A percentile compares a stretch with the other conserved stretches of the same genome.
phyloP scores from a whole-genome alignment of 805 yeast genomes.

The Wickerhamiella occidentalis region DNA sequence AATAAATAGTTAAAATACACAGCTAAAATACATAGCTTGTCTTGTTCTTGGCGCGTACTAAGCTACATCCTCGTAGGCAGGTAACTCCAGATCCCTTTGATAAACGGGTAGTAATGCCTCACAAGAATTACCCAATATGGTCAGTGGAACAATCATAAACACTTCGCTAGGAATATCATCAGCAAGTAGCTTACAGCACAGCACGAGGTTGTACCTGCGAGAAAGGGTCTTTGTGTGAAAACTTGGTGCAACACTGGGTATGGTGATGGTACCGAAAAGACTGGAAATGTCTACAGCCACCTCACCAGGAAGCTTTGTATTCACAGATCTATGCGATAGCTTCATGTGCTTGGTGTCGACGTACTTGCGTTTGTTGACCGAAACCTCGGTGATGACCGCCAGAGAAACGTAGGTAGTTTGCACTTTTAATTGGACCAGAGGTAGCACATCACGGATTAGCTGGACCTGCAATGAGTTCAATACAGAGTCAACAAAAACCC shows the following conservation, averaged over 20 bases:
- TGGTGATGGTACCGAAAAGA: not conserved
- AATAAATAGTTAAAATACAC: not conserved
- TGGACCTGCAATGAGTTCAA: not conserved
- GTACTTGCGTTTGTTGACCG: slow-evolving; percentile 6
- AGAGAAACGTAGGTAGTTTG: not conserved
- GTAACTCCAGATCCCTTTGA: not conserved
- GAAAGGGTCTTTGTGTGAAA: slow-evolving; percentile 5
- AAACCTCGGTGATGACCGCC: slow-evolving; percentile 1
- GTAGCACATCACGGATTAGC: slow-evolving; percentile 3
- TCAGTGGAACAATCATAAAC: not conserved
- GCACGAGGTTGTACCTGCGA: not conserved
- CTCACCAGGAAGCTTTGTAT: slow-evolving; percentile 1
- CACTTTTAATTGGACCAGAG: not conserved
- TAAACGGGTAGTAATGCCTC: slow-evolving; percentile 5
- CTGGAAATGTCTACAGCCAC: not conserved
- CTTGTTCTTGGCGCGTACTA: too few species aligned
- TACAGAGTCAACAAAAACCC: not conserved
- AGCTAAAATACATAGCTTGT: too few species aligned
- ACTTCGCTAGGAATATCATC: not conserved
- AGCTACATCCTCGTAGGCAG: not conserved
- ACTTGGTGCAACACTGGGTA: slow-evolving; percentile 2
- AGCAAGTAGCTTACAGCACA: not conserved
- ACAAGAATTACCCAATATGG: not conserved
- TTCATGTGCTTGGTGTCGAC: not conserved
- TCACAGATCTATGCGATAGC: not conserved